Base-by-base conservation (phyloP, 495 filamentous ascomycete species). In the Mytilinidion resinicola region DNA sequence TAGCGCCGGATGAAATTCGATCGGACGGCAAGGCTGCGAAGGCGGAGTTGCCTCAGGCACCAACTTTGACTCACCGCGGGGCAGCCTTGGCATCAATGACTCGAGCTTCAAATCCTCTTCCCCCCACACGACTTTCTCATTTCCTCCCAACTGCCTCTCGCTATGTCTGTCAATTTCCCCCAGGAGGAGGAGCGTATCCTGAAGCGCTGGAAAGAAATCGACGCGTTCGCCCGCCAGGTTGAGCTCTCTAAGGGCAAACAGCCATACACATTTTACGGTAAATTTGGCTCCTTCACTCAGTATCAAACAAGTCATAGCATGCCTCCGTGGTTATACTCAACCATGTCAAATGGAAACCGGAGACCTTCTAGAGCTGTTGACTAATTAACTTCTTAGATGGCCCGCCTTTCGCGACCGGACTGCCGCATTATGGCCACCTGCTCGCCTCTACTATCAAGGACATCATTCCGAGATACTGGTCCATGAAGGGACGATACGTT, bases 391-490 rank as follows among this genome's bases (percentile, higher is more conserved):
- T 30, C 25, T 30, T 41, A 56, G 78, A 84, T 72, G 80, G 82
- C 30, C 81, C 81, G 54, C 80, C 82, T 9, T 85, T 84, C 69
- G 81, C 82, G 49, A 83, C 84, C 41, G 91, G 85, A 47, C 77
- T 92, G 14, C 95, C 93, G 33, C 95, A 97, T 74, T 98, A 97
- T 72, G 95, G 91, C 66, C 93, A 97, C 74, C 77, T 98, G 41
- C 83, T 98, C 57, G 88, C 92, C 17, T 96, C 91, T 20, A 96
- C 93, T 15, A 96, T 96, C 73, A 97, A 98, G 69, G 93, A 97
- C 71, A 91, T 96, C 58, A 93, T 97, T 63, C 91, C 92, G 1
- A 76, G 91, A 62, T 97, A 96, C 70, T 97, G 93, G 93, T 90
- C 91, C 36, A 96, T 96, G 90, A 95, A 95, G 72, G 93, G 93